Evolutionary conservation across 2,329 filamentous ascomycete genomes (phyloP), one percentile per base, ranked within the genome.

Genomic region (Fusarium virguliforme): DNA sequence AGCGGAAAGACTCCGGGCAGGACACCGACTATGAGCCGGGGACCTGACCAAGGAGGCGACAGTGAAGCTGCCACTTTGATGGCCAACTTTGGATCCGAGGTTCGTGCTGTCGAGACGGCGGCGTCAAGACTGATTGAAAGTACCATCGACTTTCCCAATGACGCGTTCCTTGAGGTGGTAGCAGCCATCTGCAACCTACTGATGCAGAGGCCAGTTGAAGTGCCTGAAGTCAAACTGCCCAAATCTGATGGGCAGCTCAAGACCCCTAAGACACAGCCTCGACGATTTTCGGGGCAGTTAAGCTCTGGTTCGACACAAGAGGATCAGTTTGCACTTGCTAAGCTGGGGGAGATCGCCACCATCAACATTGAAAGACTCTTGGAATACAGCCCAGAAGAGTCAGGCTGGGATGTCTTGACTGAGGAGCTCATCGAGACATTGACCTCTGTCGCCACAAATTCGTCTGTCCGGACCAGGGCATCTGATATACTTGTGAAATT

Each of bases 101-200:
- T 97, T 30, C 89, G 92, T 65, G 94, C 96, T 34, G 95, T 98
- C 0, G 94, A 98, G 79, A 91, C 92, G 7, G 96, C 96, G 3
- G 94, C 94, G 1, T 90, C 90, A 1, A 90, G 96, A 68, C 85
- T 99, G 18, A 91, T 98, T 64, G 96, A 98, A 78, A 97, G 94
- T 80, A 98, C 95, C 0, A 86, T 92, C 15, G 95, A 98, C 74
- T 98, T 97, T 75, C 94, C 94, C 0, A 94, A 95, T 70, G 86
- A 90, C 15, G 86, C 94, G 0, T 98, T 98, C 74, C 83, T 92
- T 6, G 89, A 93, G 69, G 89, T 98, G 9, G 85, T 98, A 2
- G 84, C 86, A 60, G 92, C 94, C 1, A 86, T 97, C 4, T 94
- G 94, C 75, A 85, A 87, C 50, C 84, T 98, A 7, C 85, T 97